A percentile compares a stretch with the other conserved stretches of the same genome.
These are phyloP conservation scores for Trichosporon ovoides DNA, from an alignment of 1,284 basidiomycete genomes.

Conservation along the genomic window DNA sequence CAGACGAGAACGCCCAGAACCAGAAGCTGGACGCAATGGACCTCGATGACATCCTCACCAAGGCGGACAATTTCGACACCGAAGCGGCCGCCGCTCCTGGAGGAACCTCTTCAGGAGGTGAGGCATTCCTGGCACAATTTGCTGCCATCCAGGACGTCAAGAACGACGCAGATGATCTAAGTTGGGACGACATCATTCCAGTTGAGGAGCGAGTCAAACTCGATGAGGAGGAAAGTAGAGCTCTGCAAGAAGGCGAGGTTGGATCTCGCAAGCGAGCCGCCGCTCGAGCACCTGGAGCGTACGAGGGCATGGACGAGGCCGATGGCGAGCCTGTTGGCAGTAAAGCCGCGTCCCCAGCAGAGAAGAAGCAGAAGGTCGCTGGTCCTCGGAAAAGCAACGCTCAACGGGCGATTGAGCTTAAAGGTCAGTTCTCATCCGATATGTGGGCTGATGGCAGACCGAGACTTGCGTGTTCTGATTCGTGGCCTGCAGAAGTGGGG, in stretches of 20 bases:
- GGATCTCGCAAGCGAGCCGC: slow-evolving; percentile 69
- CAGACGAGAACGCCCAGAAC: slow-evolving; percentile 85
- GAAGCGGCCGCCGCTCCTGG: slow-evolving; percentile 73
- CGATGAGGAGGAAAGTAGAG: slow-evolving; percentile 64
- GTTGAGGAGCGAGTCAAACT: slow-evolving; percentile 81
- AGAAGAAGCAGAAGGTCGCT: slow-evolving; percentile 40
- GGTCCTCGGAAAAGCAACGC: slow-evolving; percentile 57
- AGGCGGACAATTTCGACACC: slow-evolving; percentile 96
- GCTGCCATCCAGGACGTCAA: slow-evolving; percentile 96
- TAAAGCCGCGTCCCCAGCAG: slow-evolving; percentile 50
- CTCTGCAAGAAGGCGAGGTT: slow-evolving; percentile 53
- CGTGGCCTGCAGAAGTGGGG: slow-evolving; percentile 97
- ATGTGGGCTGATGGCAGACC: slow-evolving; percentile 53
- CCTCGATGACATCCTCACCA: slow-evolving; percentile 93
- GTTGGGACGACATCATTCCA: slow-evolving; percentile 99
- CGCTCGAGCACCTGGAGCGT: slow-evolving; percentile 63
- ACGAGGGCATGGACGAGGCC: slow-evolving; percentile 85
- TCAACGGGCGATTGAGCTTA: slow-evolving; percentile 92
- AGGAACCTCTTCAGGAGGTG: slow-evolving; percentile 88
- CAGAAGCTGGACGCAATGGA: slow-evolving; percentile 99
- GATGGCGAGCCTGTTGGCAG: slow-evolving; percentile 57
- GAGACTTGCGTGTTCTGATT: slow-evolving; percentile 92
- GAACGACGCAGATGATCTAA: slow-evolving; percentile 70
- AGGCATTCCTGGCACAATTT: slow-evolving; percentile 92
- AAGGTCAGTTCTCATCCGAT: slow-evolving; percentile 53